These are phyloP conservation scores for Nephelium lappaceum DNA, from an alignment of 345 rosid species.

Conservation along the genomic window DNA sequence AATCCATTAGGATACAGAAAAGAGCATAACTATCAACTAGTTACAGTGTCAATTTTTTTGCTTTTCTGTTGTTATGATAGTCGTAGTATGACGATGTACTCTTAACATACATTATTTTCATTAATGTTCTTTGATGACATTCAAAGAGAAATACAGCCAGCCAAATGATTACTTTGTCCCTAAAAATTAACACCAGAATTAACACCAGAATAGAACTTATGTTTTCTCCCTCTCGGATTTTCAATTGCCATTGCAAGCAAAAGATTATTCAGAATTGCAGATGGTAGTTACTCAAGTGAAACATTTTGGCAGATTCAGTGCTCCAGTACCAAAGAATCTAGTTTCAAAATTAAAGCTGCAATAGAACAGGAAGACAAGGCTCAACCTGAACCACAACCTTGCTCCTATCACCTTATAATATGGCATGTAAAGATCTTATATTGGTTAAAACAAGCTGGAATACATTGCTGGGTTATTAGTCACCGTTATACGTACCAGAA, in stretches of 20 bases:
- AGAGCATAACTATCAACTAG: not conserved
- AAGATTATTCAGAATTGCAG: too few relatives aligned
- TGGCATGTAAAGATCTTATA: not conserved
- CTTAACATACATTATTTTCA: not conserved
- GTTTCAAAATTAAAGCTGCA: not conserved
- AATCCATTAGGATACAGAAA: not conserved
- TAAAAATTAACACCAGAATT: not conserved
- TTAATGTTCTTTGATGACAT: not conserved
- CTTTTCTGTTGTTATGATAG: not conserved
- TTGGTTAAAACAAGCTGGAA: not conserved
- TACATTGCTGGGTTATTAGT: not conserved
- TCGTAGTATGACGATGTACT: not conserved
- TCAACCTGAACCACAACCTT: too few relatives aligned
- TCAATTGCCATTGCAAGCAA: not conserved
- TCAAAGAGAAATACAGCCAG: too few relatives aligned
- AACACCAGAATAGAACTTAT: not conserved
- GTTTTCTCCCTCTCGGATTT: not conserved
- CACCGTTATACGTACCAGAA: not conserved
- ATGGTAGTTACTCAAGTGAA: not conserved
- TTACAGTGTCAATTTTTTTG: too few relatives aligned
- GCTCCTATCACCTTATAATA: not conserved
- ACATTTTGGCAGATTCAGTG: too few relatives aligned
- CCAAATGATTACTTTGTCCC: too few relatives aligned
- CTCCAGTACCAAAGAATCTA: too few relatives aligned
- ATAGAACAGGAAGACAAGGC: not conserved